Percentiles rank a stretch among this genome's conserved stretches.
Conservation (phyloP, 495 filamentous ascomycete genomes). For the Daldinia bambusicola region DNA sequence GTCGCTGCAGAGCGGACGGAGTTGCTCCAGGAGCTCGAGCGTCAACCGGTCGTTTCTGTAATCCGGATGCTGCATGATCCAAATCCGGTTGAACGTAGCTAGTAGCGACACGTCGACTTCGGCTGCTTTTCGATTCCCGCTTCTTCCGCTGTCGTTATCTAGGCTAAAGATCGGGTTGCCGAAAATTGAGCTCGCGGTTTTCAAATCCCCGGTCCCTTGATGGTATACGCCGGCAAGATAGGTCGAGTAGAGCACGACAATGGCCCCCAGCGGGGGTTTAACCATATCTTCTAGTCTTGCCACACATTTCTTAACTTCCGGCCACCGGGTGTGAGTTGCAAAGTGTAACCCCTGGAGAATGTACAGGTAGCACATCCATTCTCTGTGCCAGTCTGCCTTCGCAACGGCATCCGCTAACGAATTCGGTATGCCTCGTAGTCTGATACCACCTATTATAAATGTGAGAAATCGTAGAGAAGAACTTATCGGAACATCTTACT, state of each 20-base stretch:
- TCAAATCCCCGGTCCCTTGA: constrained; percentile 80
- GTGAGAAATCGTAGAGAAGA: constrained; percentile 38
- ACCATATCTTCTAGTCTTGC: constrained; percentile 50
- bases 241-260: constrained; percentile 55
- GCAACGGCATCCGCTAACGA: constrained; percentile 58
- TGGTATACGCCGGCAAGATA: constrained; percentile 82
- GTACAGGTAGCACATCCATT: constrained; percentile 58
- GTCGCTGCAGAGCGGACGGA: constrained; percentile 73
- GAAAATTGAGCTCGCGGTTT: constrained; percentile 72
- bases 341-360: constrained; percentile 59
- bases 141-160: constrained; percentile 52
- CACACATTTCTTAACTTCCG: constrained; percentile 56
- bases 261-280: constrained; percentile 47
- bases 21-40: constrained; percentile 67
- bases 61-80: constrained; percentile 76
- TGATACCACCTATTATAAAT: constrained; percentile 42
- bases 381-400: constrained; percentile 55
- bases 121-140: constrained; percentile 58
- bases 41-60: constrained; percentile 60
- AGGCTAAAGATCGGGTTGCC: constrained; percentile 67
- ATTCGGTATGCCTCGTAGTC: constrained; percentile 39
- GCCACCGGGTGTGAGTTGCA: constrained; percentile 59
- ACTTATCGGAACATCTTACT: constrained; percentile 36
- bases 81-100: constrained; percentile 80
- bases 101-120: constrained; percentile 78